These are phyloP conservation scores for Phialemoniopsis sp. DNA, from an alignment of 2,329 filamentous ascomycete species.

Conservation along the genomic window DNA sequence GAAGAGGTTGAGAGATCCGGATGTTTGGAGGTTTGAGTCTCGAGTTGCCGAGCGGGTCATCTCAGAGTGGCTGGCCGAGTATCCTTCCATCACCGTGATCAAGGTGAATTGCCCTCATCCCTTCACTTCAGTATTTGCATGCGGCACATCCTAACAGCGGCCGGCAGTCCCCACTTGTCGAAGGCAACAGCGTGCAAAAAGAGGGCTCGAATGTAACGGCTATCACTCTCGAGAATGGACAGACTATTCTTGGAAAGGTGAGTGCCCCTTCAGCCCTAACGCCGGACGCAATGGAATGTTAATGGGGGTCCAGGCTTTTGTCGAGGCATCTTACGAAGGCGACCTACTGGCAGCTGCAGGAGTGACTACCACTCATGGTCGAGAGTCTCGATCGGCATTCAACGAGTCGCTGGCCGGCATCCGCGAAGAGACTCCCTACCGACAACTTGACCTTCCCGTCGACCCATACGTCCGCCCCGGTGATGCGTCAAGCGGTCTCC, in stretches of 20 bases:
- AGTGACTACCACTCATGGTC: constrained; percentile 4
- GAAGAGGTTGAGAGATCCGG: constrained; percentile 2
- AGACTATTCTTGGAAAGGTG: no score
- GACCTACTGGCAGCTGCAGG: constrained; percentile 15
- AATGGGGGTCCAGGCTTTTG: constrained; percentile 11
- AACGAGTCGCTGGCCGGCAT: constrained; percentile 11
- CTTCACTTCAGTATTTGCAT: constrained; percentile 1
- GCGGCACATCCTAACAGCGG: constrained; percentile 1
- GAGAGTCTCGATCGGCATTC: constrained; percentile 9
- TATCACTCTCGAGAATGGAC: no score
- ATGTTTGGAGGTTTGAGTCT: constrained; percentile 15
- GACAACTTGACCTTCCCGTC: constrained; percentile 12
- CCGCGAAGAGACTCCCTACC: constrained; percentile 9
- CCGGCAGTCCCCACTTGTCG: constrained; percentile 1
- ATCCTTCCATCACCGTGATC: neutral
- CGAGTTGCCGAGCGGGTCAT: constrained; percentile 12
- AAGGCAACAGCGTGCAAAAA: no score
- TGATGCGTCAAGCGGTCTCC: constrained; percentile 9
- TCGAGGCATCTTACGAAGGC: constrained; percentile 19
- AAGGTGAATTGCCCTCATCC: constrained; percentile 1
- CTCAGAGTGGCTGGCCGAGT: constrained; percentile 9
- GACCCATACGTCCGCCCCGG: constrained; percentile 12
- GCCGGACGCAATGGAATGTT: neutral
- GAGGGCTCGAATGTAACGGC: no score
- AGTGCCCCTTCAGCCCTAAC: no score